Evolutionary conservation across 2,329 filamentous ascomycete species (phyloP).

Genomic region (Epichloe aotearoae): DNA sequence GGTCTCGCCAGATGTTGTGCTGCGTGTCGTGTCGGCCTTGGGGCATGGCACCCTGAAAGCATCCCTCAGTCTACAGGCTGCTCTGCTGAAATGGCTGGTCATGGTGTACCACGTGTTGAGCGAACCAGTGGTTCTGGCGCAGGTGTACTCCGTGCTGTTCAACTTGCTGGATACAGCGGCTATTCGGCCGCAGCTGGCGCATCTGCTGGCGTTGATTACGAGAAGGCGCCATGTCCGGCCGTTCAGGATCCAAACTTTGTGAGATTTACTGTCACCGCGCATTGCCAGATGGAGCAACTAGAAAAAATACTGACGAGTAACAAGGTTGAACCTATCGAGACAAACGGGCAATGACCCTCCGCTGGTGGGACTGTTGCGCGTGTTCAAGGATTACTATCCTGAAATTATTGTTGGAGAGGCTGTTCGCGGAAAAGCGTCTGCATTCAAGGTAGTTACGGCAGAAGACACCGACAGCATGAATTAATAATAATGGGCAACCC

Average conservation of each 20-base stretch:
- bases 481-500: too few relatives aligned
- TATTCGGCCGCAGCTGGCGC: conserved; percentile 55
- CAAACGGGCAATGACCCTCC: conserved; percentile 60
- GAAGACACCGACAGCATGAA: background rate
- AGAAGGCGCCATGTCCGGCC: conserved; percentile 72
- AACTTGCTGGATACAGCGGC: conserved; percentile 71
- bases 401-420: conserved; percentile 70
- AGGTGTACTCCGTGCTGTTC: conserved; percentile 64
- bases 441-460: conserved; percentile 38
- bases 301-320: background rate
- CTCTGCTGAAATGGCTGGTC: conserved; percentile 66
- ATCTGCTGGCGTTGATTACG: conserved; percentile 67
- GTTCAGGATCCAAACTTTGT: conserved; percentile 69
- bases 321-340: conserved; percentile 45
- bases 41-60: conserved; percentile 68
- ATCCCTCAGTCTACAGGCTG: conserved; percentile 53
- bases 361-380: conserved; percentile 58
- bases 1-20: conserved; percentile 46
- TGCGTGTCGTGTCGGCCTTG: conserved; percentile 58
- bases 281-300: conserved; percentile 2
- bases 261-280: conserved; percentile 13
- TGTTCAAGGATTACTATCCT: conserved; percentile 87
- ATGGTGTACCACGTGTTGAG: conserved; percentile 62
- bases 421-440: conserved; percentile 44
- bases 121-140: conserved; percentile 47